Base-by-base conservation (phyloP, 2,329 filamentous ascomycete genomes). In the Aspergillus cejpii region DNA sequence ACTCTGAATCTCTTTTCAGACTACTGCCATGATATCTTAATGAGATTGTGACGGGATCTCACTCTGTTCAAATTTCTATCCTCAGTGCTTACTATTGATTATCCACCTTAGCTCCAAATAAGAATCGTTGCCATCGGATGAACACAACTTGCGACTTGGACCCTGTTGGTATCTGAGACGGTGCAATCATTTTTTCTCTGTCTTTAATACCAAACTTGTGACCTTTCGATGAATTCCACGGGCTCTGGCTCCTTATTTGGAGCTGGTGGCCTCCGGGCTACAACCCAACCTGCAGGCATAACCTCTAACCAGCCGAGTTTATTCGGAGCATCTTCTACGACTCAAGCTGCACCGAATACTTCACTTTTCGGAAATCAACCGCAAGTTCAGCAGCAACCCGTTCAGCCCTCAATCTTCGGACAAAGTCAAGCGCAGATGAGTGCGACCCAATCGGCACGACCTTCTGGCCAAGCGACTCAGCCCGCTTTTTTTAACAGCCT, bases 401-500 rank as follows among this genome's bases (percentile, higher is more conserved):
- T 21, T 24, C 61, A 62, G 37, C 41, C 57, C 40, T 60, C 59
- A 11, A 42, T 56, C 36, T 47, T 64, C 39, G 59, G 60, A 17
- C 62, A 64, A 37, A 49, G 45, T 20, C 59, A 61, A 28, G 49
- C 53, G 24, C 60, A 57, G 38, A 37, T 48, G 15, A 52, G 48
- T 50, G 39, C 43, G n/a, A 34, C 38, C n/a, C 58, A 56, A 24
- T 54, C 61, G 31, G 50, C 53, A 15, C 58, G 57, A 43, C 42
- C 56, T 41, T 50, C 62, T 20, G 45, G 49, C 12, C 64, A 66
- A 39, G 42, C 60, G 23, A 65, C 70, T 3, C 74, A 77, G 53
- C 77, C 79, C 21, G 78, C 78, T 0, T 82, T 81, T 55, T 84
- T 83, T 58, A 80, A 82, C 54, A 79, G 79, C 51, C 61, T 84